phyloP scores from a whole-genome alignment of 768 basidiomycete genomes.

The Trichaptum fuscoviolaceum region DNA sequence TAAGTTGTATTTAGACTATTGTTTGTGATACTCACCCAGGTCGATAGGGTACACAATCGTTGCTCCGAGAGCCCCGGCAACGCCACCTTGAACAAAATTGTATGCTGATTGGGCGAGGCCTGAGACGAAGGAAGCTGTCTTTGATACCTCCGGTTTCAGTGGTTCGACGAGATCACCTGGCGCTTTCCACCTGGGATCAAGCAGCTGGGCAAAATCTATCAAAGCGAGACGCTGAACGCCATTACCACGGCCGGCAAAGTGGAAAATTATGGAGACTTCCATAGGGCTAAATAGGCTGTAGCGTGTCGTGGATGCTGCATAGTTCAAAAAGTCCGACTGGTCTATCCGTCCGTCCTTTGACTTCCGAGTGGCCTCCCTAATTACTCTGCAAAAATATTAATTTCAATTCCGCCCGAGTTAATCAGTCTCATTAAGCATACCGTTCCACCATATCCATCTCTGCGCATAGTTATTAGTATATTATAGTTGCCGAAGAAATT shows the following conservation, averaged over 20 bases:
- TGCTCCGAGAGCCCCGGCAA: constrained; percentile 92
- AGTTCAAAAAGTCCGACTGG: constrained; percentile 90
- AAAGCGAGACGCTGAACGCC: constrained; percentile 68
- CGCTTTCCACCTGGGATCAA: constrained; percentile 85
- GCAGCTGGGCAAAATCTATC: constrained; percentile 86
- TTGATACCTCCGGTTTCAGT: constrained; percentile 19
- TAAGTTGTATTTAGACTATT: constrained; percentile 1
- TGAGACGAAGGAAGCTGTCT: constrained; percentile 42
- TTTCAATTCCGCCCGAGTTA: neutral
- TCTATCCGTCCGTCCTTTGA: constrained; percentile 95
- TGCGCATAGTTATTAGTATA: constrained; percentile 18
- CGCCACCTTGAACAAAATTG: constrained; percentile 83
- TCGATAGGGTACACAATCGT: constrained; percentile 99
- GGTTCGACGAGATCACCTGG: constrained; percentile 50
- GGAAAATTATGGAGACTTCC: constrained; percentile 98
- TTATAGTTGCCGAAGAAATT: constrained; percentile 4
- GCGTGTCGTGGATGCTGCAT: constrained; percentile 79
- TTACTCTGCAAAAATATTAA: constrained; percentile 47
- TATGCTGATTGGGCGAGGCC: constrained; percentile 68
- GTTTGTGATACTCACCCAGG: constrained; percentile 52
- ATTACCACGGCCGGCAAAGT: constrained; percentile 86
- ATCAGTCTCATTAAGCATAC: constrained; percentile 28
- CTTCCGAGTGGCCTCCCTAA: constrained; percentile 84
- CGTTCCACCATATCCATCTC: constrained; percentile 98
- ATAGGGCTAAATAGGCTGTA: constrained; percentile 96